A percentile compares a stretch with the other conserved stretches of the same genome.
These are phyloP conservation scores for Penicillium coffeae DNA, from an alignment of 495 filamentous ascomycete genomes.

Conservation along the genomic window DNA sequence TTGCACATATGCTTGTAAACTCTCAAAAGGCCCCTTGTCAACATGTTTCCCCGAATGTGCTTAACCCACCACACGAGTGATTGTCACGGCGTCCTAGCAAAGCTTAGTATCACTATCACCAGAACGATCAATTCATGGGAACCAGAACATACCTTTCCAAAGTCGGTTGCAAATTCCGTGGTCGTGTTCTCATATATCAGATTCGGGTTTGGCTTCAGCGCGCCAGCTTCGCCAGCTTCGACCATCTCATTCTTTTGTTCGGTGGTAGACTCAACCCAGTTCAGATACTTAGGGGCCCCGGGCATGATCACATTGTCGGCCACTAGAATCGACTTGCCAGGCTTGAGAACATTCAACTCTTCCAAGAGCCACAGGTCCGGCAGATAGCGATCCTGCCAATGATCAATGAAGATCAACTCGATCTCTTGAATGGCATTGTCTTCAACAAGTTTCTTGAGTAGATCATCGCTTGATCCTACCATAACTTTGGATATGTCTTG, in stretches of 20 bases:
- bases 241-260: constrained; percentile 9
- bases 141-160: constrained; percentile 21
- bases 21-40: neutral
- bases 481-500: constrained; percentile 45
- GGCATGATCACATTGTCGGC: constrained; percentile 68
- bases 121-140: too few relatives aligned
- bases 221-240: neutral
- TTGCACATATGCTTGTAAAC: too few relatives aligned
- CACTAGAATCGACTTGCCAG: constrained; percentile 49
- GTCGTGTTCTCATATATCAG: constrained; percentile 16
- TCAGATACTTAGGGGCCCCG: constrained; percentile 59
- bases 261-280: constrained; percentile 14
- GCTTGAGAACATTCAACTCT: constrained; percentile 50
- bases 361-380: constrained; percentile 65
- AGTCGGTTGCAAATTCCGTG: constrained; percentile 14
- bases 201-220: constrained; percentile 13
- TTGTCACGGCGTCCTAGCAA: neutral
- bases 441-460: constrained; percentile 23
- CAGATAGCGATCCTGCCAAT: constrained; percentile 60
- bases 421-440: constrained; percentile 36
- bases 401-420: constrained; percentile 64
- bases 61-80: neutral
- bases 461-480: constrained; percentile 16
- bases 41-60: neutral
- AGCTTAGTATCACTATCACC: neutral